A percentile compares a stretch with the other conserved stretches of the same genome.
These are phyloP conservation scores for Calonectria hongkongensis DNA, from an alignment of 2,329 filamentous ascomycete genomes.

Conservation along the genomic window DNA sequence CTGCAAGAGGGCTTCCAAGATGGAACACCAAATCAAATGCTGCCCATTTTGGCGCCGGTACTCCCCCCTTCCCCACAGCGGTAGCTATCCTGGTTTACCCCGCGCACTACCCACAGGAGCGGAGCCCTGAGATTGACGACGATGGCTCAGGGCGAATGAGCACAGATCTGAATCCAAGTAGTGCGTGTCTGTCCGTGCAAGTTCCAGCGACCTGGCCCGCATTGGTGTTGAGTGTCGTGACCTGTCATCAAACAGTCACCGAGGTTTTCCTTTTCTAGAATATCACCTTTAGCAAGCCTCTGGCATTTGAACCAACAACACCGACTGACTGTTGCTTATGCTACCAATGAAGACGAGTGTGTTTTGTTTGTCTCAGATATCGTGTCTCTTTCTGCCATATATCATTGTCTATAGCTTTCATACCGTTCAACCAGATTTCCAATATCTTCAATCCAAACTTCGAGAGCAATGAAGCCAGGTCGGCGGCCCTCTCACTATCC, in stretches of 20 bases:
- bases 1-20: background rate
- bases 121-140: constrained; percentile 36
- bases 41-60: constrained; percentile 19
- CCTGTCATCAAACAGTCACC: background rate
- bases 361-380: background rate
- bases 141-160: constrained; percentile 8
- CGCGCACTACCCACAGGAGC: constrained; percentile 30
- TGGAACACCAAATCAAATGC: constrained; percentile 11
- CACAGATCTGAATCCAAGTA: constrained; percentile 11
- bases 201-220: background rate
- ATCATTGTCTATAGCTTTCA: background rate
- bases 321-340: background rate
- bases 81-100: constrained; percentile 35
- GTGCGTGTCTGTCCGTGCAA: background rate
- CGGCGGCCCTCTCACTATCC: constrained; percentile 15
- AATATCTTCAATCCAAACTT: background rate
- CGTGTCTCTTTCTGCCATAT: background rate
- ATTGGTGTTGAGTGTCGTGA: constrained; percentile 8
- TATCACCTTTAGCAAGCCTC: background rate
- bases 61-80: constrained; percentile 41
- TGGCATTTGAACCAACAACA: background rate
- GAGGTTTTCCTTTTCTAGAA: constrained; percentile 21
- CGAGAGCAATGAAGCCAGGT: background rate
- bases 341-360: background rate
- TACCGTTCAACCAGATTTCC: background rate